Base-by-base conservation (phyloP, 129 eudicot species). In the Flaveria linearis region DNA sequence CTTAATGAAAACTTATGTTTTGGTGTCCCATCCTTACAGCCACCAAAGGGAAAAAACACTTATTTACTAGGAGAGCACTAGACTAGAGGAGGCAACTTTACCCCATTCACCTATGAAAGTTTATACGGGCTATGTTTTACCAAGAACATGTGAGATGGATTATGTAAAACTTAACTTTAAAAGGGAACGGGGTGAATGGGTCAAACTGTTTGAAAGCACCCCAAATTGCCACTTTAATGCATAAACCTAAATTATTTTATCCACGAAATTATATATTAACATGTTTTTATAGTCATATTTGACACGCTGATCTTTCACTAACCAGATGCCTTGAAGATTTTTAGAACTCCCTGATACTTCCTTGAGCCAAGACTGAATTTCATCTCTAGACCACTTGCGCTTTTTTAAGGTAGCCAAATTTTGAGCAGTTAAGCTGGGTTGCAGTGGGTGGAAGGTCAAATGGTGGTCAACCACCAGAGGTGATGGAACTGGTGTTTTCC, bases 301-400 rank as follows among this genome's bases (percentile, higher is more conserved):
- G 7, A 36, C 41, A 36, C 8, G 41, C 41, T 36, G 41, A 36
- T 36, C 41, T 0, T 36, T 36, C 14, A 85, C 74, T 26, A 53
- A 92, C 97, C 97, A 87, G 79, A 87, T 74, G 39, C 74, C 85
- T 71, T 53, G 85, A 79, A 73, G 80, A 77, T 47, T 83, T 69
- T 41, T 79, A 68, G 75, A 76, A 76, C 75, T 73, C 67, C 84
- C 84, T 0, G 86, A 81, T 15, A 89, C 83, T 76, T 85, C 93
- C 82, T 87, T 84, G 28, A 80, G 68, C 96, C 96, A 92, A 20
- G 97, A 83, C 63, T 69, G 77, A 82, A 68, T 82, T 55, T 76
- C 86, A 71, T 70, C 76, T 17, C 86, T 78, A 41, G 81, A 79
- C 78, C 65, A 76, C 78, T 89, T 87, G 46, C 93, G 92, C 74